A percentile compares a stretch with the other conserved stretches of the same genome.
Conservation (phyloP, 345 rosid species). For the Eutrema yunnanense region DNA sequence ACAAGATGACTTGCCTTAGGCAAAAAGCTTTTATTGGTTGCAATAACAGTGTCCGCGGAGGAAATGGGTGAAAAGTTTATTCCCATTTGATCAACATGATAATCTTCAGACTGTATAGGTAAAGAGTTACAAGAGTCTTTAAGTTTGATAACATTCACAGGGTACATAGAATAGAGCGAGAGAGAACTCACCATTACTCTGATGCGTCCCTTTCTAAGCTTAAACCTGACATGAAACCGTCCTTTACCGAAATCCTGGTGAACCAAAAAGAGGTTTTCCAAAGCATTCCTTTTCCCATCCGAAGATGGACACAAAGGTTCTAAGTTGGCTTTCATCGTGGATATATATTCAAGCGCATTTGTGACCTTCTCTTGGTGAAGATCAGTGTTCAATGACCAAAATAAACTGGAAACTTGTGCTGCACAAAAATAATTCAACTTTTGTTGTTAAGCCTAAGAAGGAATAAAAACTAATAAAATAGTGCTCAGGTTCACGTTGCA, state of each 20-base stretch:
- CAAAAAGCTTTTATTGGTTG: conserved; percentile 43
- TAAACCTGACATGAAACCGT: conserved; percentile 59
- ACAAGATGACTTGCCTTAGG: conserved; percentile 57
- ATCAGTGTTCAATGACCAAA: conserved; percentile 78
- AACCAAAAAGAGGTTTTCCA: conserved; percentile 38
- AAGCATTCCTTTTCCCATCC: conserved; percentile 40
- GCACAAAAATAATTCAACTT: conserved; percentile 24
- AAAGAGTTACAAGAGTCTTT: conserved; percentile 11
- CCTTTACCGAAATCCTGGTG: conserved; percentile 55
- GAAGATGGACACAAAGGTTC: conserved; percentile 45
- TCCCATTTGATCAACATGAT: conserved; percentile 49
- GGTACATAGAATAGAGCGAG: not conserved
- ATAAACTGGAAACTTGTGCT: conserved; percentile 59
- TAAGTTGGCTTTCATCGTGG: conserved; percentile 62
- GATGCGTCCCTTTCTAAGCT: conserved; percentile 86
- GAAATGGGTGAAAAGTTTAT: conserved; percentile 57
- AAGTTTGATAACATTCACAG: not conserved
- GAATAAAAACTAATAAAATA: not conserved
- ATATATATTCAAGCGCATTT: conserved; percentile 62
- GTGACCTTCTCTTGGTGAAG: conserved; percentile 58
- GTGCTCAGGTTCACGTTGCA: not conserved
- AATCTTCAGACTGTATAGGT: conserved; percentile 55
- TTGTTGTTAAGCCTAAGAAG: not conserved
- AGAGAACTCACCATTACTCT: conserved; percentile 51
- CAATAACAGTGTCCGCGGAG: conserved; percentile 32